Conservation (phyloP, 1,139 yeast species). For the Kurtzmaniella quercitrusa region DNA sequence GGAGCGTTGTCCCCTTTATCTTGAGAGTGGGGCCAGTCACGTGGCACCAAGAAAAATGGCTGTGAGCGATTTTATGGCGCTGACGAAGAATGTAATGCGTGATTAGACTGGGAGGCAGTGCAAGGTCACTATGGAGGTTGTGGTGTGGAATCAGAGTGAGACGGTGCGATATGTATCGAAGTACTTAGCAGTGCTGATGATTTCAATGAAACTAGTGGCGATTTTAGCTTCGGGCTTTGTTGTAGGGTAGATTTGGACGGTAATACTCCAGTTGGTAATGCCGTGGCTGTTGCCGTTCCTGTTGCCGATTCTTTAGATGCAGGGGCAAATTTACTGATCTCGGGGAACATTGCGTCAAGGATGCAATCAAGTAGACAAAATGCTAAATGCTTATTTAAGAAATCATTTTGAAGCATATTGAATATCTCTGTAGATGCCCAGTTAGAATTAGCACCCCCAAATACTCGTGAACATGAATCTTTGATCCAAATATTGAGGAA, state of each 20-base stretch:
- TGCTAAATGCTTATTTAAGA: conserved; percentile 60
- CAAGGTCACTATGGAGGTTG: neutral
- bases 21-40: neutral
- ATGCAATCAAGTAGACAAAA: conserved; percentile 44
- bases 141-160: neutral
- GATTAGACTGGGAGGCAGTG: neutral
- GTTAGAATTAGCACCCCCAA: conserved; percentile 63
- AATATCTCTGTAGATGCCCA: conserved; percentile 60
- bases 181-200: neutral
- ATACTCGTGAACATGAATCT: conserved; percentile 69
- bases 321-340: conserved; percentile 6
- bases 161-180: neutral
- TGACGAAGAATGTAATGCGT: neutral
- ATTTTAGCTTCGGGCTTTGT: neutral
- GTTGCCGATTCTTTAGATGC: neutral
- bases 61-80: neutral
- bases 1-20: neutral
- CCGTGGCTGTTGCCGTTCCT: neutral
- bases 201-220: neutral
- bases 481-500: conserved; percentile 54
- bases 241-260: neutral
- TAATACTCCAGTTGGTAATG: neutral
- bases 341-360: conserved; percentile 25
- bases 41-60: neutral
- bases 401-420: conserved; percentile 70